Base-by-base conservation (phyloP, 2,329 filamentous ascomycete species). In the Colletotrichum filicis region DNA sequence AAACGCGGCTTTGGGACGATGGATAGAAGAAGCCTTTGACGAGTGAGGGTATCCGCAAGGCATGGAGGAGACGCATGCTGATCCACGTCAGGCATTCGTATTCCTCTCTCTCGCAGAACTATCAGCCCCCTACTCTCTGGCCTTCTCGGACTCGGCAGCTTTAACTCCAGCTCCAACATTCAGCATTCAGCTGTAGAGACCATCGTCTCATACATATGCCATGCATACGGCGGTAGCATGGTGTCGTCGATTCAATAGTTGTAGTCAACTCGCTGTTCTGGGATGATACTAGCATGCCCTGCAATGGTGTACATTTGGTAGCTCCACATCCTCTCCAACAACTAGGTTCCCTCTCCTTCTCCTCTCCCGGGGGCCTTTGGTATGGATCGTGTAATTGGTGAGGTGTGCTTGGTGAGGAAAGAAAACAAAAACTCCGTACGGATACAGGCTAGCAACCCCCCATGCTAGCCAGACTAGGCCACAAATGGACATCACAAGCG, bases 401-500 rank as follows among this genome's bases (percentile, higher is more conserved):
- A 42, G 37, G 32, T 9, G 30, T 37, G 5, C 35, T 37, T 42
- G 14, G 37, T 19, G 16, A 19, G 37, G 32, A 35, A 9, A 12
- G 11, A 35, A 35, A 35, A 35, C 32, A 35, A 42, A 42, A 7
- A 42, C 37, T 42, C 37, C 37, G 37, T 42, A 42, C 37, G 37
- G 37, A 42, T 42, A 42, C 37, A 42, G 37, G 6, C 32, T 46
- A 9, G n/a, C 22, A 14, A 6, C 22, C 55, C 62, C 30, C 64
- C 42, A 49, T 60, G 32, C 9, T 11, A 9, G 3, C 30, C 16
- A 26, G 16, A 30, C 68, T 71, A 71, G 68, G 56, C 62, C 56
- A 35, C 2, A 26, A 67, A 67, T n/a, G 62, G 68, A 61, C n/a
- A 71, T 46, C n/a, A 24, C 56, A 71, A 71, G 68, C 68, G 68